Base-by-base conservation (phyloP, 2,329 filamentous ascomycete species). In the Pestalotiopsis sp. region DNA sequence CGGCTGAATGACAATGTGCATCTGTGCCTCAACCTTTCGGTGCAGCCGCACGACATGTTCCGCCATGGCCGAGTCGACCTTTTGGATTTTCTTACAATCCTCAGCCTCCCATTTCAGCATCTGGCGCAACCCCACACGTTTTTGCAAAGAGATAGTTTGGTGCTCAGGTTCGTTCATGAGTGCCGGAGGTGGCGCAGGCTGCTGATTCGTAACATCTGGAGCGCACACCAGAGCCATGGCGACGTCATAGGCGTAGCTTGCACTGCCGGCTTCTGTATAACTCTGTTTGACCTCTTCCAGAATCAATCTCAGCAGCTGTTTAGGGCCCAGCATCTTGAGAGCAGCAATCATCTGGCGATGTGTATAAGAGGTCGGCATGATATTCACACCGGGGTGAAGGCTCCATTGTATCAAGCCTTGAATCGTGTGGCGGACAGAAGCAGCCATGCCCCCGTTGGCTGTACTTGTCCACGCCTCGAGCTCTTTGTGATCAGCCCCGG, bases 141-240 rank as follows among this genome's bases (percentile, higher is more conserved):
- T 82, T 73, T 85, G 85, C n/a, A 36, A 14, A 11, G 49, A 45
- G 2, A 59, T 23, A 4, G 45, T 27, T 81, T 69, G 74, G 81
- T 74, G 45, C 20, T 27, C 65, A 7, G 73, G 72, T 17, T 76
- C 81, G 76, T 61, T 81, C 25, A 80, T 74, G 31, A 80, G 73
- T 41, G 75, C 61, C 59, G 78, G 68, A 17, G 77, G 73, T 7
- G 75, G 70, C 0, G 79, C 76, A 4, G 79, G 79, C 4, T 77
- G 77, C 69, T 84, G 79, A 72, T 84, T 86, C 45, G 80, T 84
- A 1, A 83, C 83, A 73, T 90, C 86, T 0, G 92, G 91, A 0
- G 91, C 89, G 75, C 92, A 93, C 11, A 95, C 84, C 7, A 95
- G 81, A 0, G 91, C 88, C 2, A 87, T 88, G 2, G 88, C 91